phyloP scores from a whole-genome alignment of 2,329 filamentous ascomycete genomes.

The Lecanicillium sp. region DNA sequence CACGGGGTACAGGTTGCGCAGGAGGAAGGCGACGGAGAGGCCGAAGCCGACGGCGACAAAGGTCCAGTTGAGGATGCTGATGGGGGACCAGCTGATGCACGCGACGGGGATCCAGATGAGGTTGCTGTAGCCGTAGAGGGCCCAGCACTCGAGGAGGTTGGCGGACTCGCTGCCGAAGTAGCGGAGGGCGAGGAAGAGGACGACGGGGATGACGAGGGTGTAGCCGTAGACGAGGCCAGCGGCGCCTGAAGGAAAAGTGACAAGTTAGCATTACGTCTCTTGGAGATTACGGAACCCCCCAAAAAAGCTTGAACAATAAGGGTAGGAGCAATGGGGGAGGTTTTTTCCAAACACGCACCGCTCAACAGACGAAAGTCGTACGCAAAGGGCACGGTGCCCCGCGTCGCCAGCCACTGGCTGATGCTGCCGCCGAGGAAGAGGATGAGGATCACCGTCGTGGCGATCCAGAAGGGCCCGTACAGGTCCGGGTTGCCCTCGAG shows the following conservation, averaged over 20 bases:
- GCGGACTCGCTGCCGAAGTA: conserved; percentile 95
- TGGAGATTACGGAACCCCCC: background rate
- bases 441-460: conserved; percentile 93
- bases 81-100: conserved; percentile 80
- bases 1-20: conserved; percentile 85
- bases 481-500: conserved; percentile 94
- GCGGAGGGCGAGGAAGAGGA: conserved; percentile 78
- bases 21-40: conserved; percentile 73
- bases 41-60: conserved; percentile 86
- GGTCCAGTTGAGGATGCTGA: conserved; percentile 84
- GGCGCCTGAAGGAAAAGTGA: conserved; percentile 47
- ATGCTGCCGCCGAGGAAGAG: conserved; percentile 94
- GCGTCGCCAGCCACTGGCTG: conserved; percentile 74
- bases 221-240: conserved; percentile 95
- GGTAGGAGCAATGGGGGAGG: too few relatives aligned
- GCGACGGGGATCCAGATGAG: conserved; percentile 96
- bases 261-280: conserved; percentile 14
- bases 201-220: conserved; percentile 78
- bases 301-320: conserved; percentile 8
- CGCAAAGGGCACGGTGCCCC: conserved; percentile 65
- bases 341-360: conserved; percentile 58
- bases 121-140: conserved; percentile 93
- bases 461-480: conserved; percentile 98
- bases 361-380: conserved; percentile 90
- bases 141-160: conserved; percentile 91